A percentile compares a stretch with the other conserved stretches of the same genome.
Conservation (phyloP, 208 protist species). For the Leishmania lainsoni region DNA sequence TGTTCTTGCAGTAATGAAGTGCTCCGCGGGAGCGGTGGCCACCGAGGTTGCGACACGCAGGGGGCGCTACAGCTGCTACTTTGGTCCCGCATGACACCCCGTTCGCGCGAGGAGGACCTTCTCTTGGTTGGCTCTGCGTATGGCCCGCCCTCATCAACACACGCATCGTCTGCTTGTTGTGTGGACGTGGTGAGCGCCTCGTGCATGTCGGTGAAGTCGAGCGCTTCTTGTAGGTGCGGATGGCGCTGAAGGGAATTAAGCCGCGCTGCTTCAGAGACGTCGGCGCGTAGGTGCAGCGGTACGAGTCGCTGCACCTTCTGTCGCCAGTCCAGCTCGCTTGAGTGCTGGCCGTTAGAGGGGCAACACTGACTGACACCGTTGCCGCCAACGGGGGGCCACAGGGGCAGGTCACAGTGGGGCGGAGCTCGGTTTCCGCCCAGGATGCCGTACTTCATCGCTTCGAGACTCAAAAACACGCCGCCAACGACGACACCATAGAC, state of each 20-base stretch:
- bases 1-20: neutral
- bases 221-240: constrained; percentile 14
- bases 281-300: constrained; percentile 23
- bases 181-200: constrained; percentile 3
- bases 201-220: constrained; percentile 18
- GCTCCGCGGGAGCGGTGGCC: neutral
- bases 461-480: constrained; percentile 40
- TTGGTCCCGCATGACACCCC: neutral
- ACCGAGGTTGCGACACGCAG: neutral
- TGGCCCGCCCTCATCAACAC: neutral
- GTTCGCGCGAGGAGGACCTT: neutral
- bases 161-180: neutral
- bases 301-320: constrained; percentile 10
- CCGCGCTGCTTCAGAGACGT: constrained; percentile 19
- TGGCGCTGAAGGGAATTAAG: constrained; percentile 21
- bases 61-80: neutral
- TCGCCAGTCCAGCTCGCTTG: neutral
- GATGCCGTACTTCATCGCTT: constrained; percentile 77
- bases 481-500: constrained; percentile 61
- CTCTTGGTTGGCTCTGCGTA: neutral
- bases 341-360: neutral
- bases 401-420: constrained; percentile 39
- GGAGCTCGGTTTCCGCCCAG: constrained; percentile 53
- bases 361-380: neutral
- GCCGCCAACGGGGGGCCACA: constrained; percentile 26